Conservation (phyloP, 495 filamentous ascomycete genomes). For the Aspergillus mulundensis region DNA sequence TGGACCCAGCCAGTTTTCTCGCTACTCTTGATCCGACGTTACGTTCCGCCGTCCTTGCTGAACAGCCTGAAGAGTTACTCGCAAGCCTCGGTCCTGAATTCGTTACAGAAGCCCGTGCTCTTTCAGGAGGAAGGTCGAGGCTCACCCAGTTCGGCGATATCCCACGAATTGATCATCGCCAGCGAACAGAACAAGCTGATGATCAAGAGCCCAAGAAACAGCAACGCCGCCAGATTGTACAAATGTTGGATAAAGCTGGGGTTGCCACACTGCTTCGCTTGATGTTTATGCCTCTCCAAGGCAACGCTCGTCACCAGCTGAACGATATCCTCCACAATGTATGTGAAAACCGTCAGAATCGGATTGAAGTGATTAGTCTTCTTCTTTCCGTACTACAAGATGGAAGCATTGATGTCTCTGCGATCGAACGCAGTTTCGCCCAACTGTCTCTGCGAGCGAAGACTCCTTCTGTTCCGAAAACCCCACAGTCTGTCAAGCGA, state of each 20-base stretch:
- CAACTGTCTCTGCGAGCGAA: conserved; percentile 89
- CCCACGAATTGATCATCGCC: conserved; percentile 39
- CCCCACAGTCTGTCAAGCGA: conserved; percentile 72
- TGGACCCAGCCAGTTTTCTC: conserved; percentile 90
- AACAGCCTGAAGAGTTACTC: conserved; percentile 85
- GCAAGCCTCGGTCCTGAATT: conserved; percentile 81
- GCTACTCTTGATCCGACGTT: conserved; percentile 83
- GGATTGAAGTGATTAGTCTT: conserved; percentile 89
- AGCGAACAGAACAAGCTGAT: conserved; percentile 40
- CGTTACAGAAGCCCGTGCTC: conserved; percentile 76
- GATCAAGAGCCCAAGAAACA: conserved; percentile 59
- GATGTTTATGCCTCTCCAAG: conserved; percentile 93
- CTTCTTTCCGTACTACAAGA: conserved; percentile 95
- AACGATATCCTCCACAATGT: conserved; percentile 83
- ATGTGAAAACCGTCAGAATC: conserved; percentile 90
- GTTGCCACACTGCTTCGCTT: conserved; percentile 90
- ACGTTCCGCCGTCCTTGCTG: conserved; percentile 79
- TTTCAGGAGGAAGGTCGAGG: conserved; percentile 58
- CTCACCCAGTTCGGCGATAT: conserved; percentile 58
- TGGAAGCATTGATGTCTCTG: conserved; percentile 85
- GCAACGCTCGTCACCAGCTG: conserved; percentile 72
- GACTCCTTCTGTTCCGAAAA: conserved; percentile 70
- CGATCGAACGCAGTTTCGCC: conserved; percentile 91
- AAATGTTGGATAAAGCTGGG: conserved; percentile 95
- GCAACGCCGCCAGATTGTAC: conserved; percentile 73